A percentile compares a stretch with the other conserved stretches of the same genome.
These are phyloP conservation scores for Rosa rugosa DNA, from an alignment of 306 rosid genomes.

Conservation along the genomic window DNA sequence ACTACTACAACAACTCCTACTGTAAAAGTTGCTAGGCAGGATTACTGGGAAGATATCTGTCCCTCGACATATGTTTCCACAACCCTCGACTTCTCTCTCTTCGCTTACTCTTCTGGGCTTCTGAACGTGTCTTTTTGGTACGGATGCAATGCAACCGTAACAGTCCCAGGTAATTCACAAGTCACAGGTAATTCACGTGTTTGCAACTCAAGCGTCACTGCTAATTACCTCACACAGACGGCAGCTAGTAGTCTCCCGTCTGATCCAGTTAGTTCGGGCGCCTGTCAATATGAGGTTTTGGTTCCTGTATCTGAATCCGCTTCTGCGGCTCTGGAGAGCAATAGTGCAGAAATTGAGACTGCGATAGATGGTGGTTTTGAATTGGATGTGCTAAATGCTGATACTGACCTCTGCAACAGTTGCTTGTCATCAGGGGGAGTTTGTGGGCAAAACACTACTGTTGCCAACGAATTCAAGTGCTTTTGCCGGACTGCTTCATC, in stretches of 20 bases:
- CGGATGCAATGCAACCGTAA: neutral
- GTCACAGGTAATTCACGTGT: too few relatives aligned
- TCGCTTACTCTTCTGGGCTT: neutral
- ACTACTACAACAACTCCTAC: rapidly evolving
- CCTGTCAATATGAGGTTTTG: neutral
- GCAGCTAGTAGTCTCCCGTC: too few relatives aligned
- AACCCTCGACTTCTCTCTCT: neutral
- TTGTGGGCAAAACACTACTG: neutral
- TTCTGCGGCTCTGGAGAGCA: neutral
- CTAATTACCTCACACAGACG: too few relatives aligned
- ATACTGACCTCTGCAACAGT: neutral
- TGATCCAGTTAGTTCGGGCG: too few relatives aligned
- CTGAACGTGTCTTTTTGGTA: neutral
- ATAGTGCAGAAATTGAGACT: rapidly evolving
- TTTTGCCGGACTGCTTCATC: neutral
- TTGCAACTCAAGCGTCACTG: too few relatives aligned
- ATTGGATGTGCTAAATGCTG: neutral
- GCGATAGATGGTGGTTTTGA: neutral
- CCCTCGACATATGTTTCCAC: neutral
- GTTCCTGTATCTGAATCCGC: neutral
- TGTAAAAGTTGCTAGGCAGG: neutral
- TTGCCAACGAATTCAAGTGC: neutral
- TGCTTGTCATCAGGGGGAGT: neutral
- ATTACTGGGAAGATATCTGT: neutral
- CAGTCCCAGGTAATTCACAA: neutral